Evolutionary conservation across 352 stramenopile species (phyloP).

Genomic region (Salisapilia sapeloensis): DNA sequence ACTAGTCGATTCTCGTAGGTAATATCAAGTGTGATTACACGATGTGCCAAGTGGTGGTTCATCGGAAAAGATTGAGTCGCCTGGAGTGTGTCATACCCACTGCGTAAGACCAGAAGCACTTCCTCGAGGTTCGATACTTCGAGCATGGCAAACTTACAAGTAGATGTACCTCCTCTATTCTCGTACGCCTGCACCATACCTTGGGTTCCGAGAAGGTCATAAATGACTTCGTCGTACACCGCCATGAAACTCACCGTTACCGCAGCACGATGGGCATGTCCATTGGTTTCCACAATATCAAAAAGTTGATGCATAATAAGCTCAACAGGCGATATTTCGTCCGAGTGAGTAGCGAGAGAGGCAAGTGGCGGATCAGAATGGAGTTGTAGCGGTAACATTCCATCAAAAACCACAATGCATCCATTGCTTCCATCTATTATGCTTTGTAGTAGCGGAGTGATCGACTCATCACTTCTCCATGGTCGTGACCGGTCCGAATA

Average conservation of each 20-base stretch:
- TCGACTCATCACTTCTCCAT: conserved; percentile 37
- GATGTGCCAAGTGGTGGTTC: conserved; percentile 26
- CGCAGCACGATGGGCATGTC: conserved; percentile 27
- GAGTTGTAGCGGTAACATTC: conserved; percentile 9
- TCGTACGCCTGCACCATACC: neutral
- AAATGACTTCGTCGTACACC: conserved; percentile 91
- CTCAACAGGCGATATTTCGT: conserved; percentile 12
- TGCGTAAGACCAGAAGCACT: conserved; percentile 31
- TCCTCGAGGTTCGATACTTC: conserved; percentile 50
- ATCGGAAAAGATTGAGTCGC: conserved; percentile 7
- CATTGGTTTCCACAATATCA: conserved; percentile 10
- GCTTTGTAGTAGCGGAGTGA: conserved; percentile 41
- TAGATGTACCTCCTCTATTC: conserved; percentile 3
- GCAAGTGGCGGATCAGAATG: neutral
- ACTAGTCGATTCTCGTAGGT: conserved; percentile 33
- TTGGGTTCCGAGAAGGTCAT: conserved; percentile 81
- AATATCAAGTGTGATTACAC: conserved; percentile 45
- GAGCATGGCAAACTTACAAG: conserved; percentile 36
- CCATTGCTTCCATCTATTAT: conserved; percentile 48
- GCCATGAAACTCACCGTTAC: conserved; percentile 76
- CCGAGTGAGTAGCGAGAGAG: neutral
- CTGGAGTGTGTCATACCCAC: conserved; percentile 27
- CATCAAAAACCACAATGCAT: conserved; percentile 44
- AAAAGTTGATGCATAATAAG: conserved; percentile 38
- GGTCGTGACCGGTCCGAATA: conserved; percentile 43